Conservation (phyloP, 2,329 filamentous ascomycete genomes). For the Pochonia chlamydosporia region DNA sequence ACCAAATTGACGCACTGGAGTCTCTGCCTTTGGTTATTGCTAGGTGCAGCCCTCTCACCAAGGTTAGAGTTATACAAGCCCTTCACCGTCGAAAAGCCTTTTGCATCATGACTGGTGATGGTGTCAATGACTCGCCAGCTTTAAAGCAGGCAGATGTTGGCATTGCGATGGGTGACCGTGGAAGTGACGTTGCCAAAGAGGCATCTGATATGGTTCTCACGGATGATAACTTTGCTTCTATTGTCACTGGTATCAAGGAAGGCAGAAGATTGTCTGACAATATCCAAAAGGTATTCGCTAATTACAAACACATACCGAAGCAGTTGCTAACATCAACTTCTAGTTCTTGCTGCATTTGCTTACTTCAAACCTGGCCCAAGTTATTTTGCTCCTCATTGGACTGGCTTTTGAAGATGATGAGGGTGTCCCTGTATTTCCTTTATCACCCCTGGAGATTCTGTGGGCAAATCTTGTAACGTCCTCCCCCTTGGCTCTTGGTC, state of each 20-base stretch:
- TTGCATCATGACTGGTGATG: constrained; percentile 70
- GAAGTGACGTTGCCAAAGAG: constrained; percentile 71
- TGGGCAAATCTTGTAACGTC: constrained; percentile 74
- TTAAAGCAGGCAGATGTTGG: constrained; percentile 69
- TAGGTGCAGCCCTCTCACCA: constrained; percentile 63
- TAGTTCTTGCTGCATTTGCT: constrained; percentile 60
- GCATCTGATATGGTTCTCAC: constrained; percentile 84
- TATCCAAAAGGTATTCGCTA: constrained; percentile 60
- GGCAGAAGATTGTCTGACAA: constrained; percentile 66
- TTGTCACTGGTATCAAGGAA: constrained; percentile 66
- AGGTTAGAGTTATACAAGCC: constrained; percentile 72
- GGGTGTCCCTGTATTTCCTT: constrained; percentile 59
- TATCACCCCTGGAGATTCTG: constrained; percentile 67
- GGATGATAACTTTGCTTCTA: constrained; percentile 83
- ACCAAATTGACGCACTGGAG: constrained; percentile 56
- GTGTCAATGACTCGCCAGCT: constrained; percentile 69
- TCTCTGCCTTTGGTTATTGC: constrained; percentile 62
- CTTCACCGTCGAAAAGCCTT: constrained; percentile 62
- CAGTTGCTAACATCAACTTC: neutral
- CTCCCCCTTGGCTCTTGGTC: constrained; percentile 63
- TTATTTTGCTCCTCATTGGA: constrained; percentile 61
- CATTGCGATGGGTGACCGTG: constrained; percentile 68
- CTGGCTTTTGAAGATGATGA: constrained; percentile 60
- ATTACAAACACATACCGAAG: neutral
- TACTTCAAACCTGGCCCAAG: constrained; percentile 65